phyloP scores from a whole-genome alignment of 2,329 filamentous ascomycete genomes.

The Botryotinia convoluta region DNA sequence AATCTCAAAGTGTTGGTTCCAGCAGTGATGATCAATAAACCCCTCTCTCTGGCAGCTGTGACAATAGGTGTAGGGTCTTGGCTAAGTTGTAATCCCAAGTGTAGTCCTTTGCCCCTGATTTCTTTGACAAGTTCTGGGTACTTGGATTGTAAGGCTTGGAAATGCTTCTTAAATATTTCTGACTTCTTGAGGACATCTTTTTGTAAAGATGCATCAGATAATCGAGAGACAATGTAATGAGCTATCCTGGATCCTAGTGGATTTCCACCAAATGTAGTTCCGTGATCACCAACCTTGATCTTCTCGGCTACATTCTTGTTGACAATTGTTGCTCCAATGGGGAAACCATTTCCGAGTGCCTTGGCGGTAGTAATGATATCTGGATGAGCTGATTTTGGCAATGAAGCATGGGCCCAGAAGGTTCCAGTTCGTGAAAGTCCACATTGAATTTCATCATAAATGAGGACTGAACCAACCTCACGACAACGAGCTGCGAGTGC shows the following conservation, averaged over 20 bases:
- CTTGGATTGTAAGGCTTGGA: conserved; percentile 53
- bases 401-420: conserved; percentile 81
- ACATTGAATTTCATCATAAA: conserved; percentile 98
- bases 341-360: conserved; percentile 93
- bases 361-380: conserved; percentile 94
- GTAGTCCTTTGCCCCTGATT: conserved; percentile 77
- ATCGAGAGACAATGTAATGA: conserved; percentile 77
- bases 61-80: conserved; percentile 72
- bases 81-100: conserved; percentile 80
- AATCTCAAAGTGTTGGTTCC: conserved; percentile 91
- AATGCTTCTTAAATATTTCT: conserved; percentile 55
- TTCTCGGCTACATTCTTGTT: conserved; percentile 62
- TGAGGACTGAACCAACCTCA: conserved; percentile 81
- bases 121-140: conserved; percentile 74
- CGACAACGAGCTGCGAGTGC: conserved; percentile 82
- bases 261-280: conserved; percentile 74
- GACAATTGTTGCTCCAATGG: conserved; percentile 78
- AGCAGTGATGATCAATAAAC: conserved; percentile 85
- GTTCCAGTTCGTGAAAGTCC: conserved; percentile 82
- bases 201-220: conserved; percentile 70
- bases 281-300: conserved; percentile 64
- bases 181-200: conserved; percentile 67
- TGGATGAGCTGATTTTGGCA: conserved; percentile 79
- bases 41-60: conserved; percentile 81
- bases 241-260: conserved; percentile 69